Evolutionary conservation across 345 rosid genomes (phyloP), one percentile per base, ranked within the genome.

Genomic region (Aquilaria malaccensis): DNA sequence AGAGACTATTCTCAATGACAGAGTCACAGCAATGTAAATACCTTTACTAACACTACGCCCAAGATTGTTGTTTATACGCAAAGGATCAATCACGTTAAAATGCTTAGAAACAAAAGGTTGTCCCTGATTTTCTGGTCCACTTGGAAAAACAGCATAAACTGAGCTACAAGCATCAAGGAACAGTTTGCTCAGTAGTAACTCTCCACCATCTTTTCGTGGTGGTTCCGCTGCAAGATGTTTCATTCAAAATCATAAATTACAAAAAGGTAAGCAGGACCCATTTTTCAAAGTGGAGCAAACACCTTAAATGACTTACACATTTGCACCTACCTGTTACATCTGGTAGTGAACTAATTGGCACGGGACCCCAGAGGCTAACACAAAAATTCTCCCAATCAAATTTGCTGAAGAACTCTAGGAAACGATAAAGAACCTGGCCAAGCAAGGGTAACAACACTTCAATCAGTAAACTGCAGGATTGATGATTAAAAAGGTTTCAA

Each of bases 1-100:
- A 22, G 31, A 53, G 13, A 29, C 10, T n/a, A 53, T 37, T 32
- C 10, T 61, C 2, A 50, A 52, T 48, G 37, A 22, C 47, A 32
- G 14, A 11, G 11, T 33, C 4, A n/a, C 3, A 22, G 6, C 10
- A 11, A 45, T 57, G 7, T 15, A 59, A 37, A 46, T 80, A 83
- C 88, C 88, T 74, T 81, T 78, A 65, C 67, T 80, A 52, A 80
- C 88, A 67, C 85, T 80, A 30, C 78, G 83, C 7, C 88, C 85
- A 48, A 83, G 85, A 68, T 83, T 83, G 78, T 80, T 83, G 80
- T 80, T 83, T 41, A 66, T 61, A 48, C 85, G 85, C 63, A 83
- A 67, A 54, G 88, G 88, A 70, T 83, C 88, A 59, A 83, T 74
- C 51, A 83, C 84, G 64, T 83, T 83, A 63, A 83, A 80, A 68